Evolutionary conservation across 352 stramenopile genomes (phyloP), one percentile per base, ranked within the genome.

Genomic region (Pythium apleroticum): DNA sequence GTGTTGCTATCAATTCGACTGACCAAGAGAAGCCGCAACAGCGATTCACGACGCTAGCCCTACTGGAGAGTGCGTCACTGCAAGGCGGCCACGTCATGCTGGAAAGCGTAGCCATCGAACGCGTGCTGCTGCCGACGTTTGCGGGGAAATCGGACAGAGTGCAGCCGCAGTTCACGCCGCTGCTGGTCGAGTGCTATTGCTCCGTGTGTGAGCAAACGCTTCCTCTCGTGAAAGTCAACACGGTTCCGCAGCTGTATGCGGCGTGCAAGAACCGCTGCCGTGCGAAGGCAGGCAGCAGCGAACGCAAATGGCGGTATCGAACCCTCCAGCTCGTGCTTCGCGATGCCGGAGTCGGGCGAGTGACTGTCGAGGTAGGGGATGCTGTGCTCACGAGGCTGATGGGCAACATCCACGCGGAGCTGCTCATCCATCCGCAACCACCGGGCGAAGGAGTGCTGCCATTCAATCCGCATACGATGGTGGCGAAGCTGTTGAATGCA

Each of bases 121-220:
- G 78, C 55, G 45, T 89, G 17, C 50, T 65, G 15, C 71, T 89
- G 1, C 63, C 57, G 6, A 59, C 63, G 20, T 63, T 72, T 43
- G 48, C 84, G n/a, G 71, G 76, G 3, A 61, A 60, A 25, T 22
- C 66, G 28, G 63, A 68, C 30, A 61, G 43, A n/a, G 49, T 88
- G 0, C 25, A 74, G 8, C 48, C 80, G 9, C 66, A 60, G 27
- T 80, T 72, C 37, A 49, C 68, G 10, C 63, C 62, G 10, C 66
- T 65, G 11, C 63, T 91, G 22, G 75, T 72, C 0, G 82, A 89
- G 57, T 52, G 66, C 41, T 81, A 75, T 39, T 91, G 82, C 52
- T 69, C 65, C 28, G 61, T 71, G 10, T 91, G 82, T 41, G 46
- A 72, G 27, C 66, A 73, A 15, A 30, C 67, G n/a, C 58, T 91